Percentiles rank a stretch among this genome's conserved stretches.
phyloP scores from a whole-genome alignment of 2,329 filamentous ascomycete genomes.

The Cucurbitaria berberidis region DNA sequence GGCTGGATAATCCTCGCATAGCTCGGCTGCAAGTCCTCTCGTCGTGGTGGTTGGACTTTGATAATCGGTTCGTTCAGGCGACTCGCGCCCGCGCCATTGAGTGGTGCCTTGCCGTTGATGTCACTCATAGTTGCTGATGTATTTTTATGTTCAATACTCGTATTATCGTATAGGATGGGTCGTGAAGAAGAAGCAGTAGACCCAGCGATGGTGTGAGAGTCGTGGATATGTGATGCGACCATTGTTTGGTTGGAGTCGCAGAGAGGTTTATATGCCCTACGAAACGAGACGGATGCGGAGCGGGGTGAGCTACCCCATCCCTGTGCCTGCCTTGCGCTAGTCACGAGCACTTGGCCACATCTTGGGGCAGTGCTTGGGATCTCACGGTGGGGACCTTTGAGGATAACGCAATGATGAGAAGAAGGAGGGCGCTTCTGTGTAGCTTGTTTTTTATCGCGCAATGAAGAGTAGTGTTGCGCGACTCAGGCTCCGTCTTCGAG shows the following conservation, averaged over 20 bases:
- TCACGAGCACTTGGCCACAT: conserved; percentile 12
- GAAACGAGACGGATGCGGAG: conserved; percentile 11
- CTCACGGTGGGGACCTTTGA: conserved; percentile 2
- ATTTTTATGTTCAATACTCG: conserved; percentile 13
- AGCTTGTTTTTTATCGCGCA: background rate
- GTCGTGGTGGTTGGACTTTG: conserved; percentile 77
- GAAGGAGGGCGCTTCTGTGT: conserved; percentile 2
- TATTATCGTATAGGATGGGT: conserved; percentile 26
- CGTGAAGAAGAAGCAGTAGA: conserved; percentile 35
- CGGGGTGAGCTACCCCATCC: conserved; percentile 30
- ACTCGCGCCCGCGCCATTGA: conserved; percentile 18
- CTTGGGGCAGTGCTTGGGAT: conserved; percentile 25
- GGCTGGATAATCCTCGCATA: conserved; percentile 73
- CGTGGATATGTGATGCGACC: conserved; percentile 14
- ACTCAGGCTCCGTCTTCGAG: background rate
- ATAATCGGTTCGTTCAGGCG: conserved; percentile 46
- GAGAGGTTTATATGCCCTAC: conserved; percentile 29
- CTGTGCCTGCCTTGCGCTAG: conserved; percentile 5
- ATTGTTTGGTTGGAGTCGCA: conserved; percentile 9
- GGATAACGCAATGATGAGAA: background rate
- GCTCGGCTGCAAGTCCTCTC: conserved; percentile 83
- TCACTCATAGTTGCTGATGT: conserved; percentile 36
- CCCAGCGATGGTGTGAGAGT: conserved; percentile 20
- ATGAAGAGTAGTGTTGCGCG: background rate
- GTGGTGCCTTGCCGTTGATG: conserved; percentile 48